A percentile compares a stretch with the other conserved stretches of the same genome.
phyloP scores from a whole-genome alignment of 768 basidiomycete species.

The Clitopilus hobsonii region DNA sequence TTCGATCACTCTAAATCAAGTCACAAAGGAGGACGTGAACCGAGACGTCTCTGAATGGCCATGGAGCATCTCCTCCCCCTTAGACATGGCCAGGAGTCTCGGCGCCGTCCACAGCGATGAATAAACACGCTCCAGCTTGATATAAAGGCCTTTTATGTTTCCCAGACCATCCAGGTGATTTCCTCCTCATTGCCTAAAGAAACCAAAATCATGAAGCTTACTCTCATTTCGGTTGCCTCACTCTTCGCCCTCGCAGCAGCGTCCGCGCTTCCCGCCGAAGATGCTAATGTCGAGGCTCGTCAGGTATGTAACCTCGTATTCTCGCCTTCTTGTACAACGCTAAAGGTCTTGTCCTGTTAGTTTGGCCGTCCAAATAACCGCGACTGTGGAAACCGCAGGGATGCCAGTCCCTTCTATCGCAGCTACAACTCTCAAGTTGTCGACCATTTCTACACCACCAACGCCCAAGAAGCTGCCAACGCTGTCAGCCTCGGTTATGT shows the following conservation, averaged over 20 bases:
- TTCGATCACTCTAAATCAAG: no score
- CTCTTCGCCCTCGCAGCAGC: conserved; percentile 14
- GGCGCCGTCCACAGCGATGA: no score
- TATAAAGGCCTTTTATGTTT: background rate
- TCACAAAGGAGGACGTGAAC: no score
- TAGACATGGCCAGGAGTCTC: no score
- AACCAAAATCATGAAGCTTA: background rate
- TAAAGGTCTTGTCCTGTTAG: background rate
- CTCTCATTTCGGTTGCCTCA: background rate
- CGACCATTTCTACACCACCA: conserved; percentile 11
- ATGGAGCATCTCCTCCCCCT: no score
- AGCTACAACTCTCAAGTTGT: background rate
- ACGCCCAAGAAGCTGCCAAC: conserved; percentile 2
- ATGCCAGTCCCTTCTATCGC: conserved; percentile 5
- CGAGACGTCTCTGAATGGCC: no score
- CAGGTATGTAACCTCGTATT: conserved; percentile 30
- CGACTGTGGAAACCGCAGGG: conserved; percentile 1
- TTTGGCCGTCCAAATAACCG: background rate
- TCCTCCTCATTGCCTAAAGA: background rate
- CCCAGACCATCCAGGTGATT: background rate
- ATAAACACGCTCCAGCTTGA: no score
- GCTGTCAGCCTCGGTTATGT: conserved; percentile 6
- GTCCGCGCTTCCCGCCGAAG: conserved; percentile 35
- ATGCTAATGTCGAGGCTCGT: conserved; percentile 32
- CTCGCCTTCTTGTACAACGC: background rate